Conservation (phyloP, 495 filamentous ascomycete species). For the Penicillium manginii region DNA sequence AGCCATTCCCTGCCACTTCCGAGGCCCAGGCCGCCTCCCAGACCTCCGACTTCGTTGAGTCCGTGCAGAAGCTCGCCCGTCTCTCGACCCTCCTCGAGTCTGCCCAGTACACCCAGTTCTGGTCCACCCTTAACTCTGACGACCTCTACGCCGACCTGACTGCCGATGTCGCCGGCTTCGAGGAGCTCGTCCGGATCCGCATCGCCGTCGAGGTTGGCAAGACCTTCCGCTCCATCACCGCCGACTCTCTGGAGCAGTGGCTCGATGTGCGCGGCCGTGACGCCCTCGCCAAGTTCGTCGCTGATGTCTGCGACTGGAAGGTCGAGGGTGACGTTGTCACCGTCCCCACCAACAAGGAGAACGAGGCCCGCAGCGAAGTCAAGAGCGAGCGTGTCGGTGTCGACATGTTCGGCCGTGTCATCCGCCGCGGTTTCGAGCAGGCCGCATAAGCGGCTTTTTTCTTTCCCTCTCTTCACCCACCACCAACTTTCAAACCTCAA, state of each 20-base stretch:
- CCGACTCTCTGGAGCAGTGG: constrained; percentile 81
- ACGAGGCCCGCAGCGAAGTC: constrained; percentile 95
- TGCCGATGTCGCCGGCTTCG: constrained; percentile 93
- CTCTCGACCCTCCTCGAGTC: constrained; percentile 85
- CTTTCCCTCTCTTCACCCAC: constrained; percentile 3
- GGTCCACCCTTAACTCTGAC: constrained; percentile 87
- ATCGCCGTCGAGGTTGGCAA: constrained; percentile 90
- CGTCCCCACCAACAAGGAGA: constrained; percentile 93
- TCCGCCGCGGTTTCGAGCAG: constrained; percentile 89
- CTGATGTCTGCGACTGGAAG: constrained; percentile 85
- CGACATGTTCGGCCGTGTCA: constrained; percentile 83
- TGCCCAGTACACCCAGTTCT: constrained; percentile 88
- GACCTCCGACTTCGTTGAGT: constrained; percentile 71
- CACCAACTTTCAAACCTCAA: constrained; percentile 2
- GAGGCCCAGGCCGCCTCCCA: constrained; percentile 66
- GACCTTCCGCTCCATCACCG: constrained; percentile 80
- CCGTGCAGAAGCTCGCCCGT: constrained; percentile 81
- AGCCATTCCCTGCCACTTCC: constrained; percentile 57
- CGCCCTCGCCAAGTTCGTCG: constrained; percentile 78
- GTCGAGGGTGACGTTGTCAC: constrained; percentile 68
- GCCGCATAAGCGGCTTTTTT: constrained; percentile 57
- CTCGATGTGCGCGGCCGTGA: constrained; percentile 73
- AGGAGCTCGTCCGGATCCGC: constrained; percentile 90
- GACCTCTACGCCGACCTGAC: constrained; percentile 96
- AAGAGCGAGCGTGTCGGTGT: constrained; percentile 86